Percentiles rank a stretch among this genome's conserved stretches.
Evolutionary conservation across 257 asterid genomes (phyloP).

Genomic region (Gentiana dahurica): DNA sequence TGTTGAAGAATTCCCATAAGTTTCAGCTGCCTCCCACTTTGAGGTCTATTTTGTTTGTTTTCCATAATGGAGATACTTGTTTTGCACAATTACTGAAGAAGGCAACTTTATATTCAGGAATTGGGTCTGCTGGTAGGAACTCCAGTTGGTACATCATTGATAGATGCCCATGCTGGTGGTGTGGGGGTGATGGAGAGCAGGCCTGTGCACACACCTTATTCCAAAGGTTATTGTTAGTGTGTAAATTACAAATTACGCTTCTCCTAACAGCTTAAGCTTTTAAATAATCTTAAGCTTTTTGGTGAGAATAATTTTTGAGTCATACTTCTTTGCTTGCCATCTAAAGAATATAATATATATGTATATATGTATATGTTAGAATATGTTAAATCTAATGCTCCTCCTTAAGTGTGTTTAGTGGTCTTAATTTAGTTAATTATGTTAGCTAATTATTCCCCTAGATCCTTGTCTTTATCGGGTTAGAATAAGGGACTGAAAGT

Average conservation of each 20-base stretch:
- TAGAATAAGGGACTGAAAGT: too few relatives aligned
- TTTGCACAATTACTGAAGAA: slow-evolving; percentile 10
- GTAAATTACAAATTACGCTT: too few relatives aligned
- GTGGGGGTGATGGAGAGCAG: slow-evolving; percentile 93
- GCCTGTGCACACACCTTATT: slow-evolving; percentile 32
- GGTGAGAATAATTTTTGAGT: too few relatives aligned
- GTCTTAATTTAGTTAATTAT: too few relatives aligned
- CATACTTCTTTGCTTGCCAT: slow-evolving; percentile 5
- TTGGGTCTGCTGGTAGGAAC: slow-evolving; percentile 75
- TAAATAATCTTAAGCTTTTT: too few relatives aligned
- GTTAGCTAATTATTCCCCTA: too few relatives aligned
- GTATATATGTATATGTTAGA: not conserved
- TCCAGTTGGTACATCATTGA: slow-evolving; percentile 89
- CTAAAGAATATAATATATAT: not conserved
- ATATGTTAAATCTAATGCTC: too few relatives aligned
- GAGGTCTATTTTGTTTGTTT: slow-evolving; percentile 11
- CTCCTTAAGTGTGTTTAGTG: too few relatives aligned
- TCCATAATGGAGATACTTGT: slow-evolving; percentile 8
- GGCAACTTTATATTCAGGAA: slow-evolving; percentile 46
- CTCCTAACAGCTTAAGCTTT: too few relatives aligned
- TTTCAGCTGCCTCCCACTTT: slow-evolving; percentile 12
- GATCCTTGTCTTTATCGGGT: too few relatives aligned
- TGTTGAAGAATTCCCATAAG: slow-evolving; percentile 10
- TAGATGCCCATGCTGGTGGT: slow-evolving; percentile 99
- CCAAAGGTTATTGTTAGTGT: slow-evolving; percentile 32